A percentile compares a stretch with the other conserved stretches of the same genome.
Evolutionary conservation across 2,329 filamentous ascomycete species (phyloP).

Genomic region (Lizonia empirigonia): DNA sequence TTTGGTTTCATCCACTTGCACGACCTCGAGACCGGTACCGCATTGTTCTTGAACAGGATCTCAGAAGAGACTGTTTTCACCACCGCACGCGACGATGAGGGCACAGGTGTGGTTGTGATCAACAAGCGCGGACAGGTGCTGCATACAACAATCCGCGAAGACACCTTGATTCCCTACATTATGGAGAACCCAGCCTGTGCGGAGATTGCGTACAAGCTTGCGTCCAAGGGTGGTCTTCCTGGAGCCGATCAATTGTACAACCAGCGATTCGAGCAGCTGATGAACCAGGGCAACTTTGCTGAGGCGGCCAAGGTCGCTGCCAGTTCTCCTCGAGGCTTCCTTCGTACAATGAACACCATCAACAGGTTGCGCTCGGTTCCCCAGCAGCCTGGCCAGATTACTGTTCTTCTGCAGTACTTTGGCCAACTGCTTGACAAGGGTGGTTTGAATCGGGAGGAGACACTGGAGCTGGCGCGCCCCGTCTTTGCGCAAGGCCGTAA

Average conservation of each 20-base stretch:
- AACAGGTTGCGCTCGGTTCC: constrained; percentile 92
- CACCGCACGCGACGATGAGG: constrained; percentile 81
- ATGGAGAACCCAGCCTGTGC: constrained; percentile 96
- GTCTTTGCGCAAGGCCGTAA: constrained; percentile 94
- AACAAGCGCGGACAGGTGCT: constrained; percentile 98
- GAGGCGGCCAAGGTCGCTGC: constrained; percentile 96
- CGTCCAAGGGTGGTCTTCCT: constrained; percentile 88
- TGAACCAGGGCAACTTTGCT: constrained; percentile 77
- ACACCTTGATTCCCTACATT: constrained; percentile 88
- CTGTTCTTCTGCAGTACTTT: constrained; percentile 95
- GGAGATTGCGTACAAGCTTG: constrained; percentile 92
- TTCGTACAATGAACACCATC: constrained; percentile 93
- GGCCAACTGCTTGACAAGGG: constrained; percentile 97
- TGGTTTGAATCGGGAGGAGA: constrained; percentile 88
- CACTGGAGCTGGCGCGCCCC: constrained; percentile 88
- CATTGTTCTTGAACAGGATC: constrained; percentile 99
- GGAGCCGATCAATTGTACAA: constrained; percentile 93
- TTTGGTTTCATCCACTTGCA: constrained; percentile 99
- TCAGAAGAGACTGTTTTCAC: constrained; percentile 99
- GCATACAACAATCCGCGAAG: constrained; percentile 91
- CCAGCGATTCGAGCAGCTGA: constrained; percentile 88
- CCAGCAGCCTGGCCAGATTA: constrained; percentile 82
- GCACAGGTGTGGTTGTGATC: constrained; percentile 87
- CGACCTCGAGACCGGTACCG: constrained; percentile 92
- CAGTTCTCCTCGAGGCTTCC: constrained; percentile 93